Evolutionary conservation across 441 rosid genomes (phyloP).

Genomic region (Populus hybrid): DNA sequence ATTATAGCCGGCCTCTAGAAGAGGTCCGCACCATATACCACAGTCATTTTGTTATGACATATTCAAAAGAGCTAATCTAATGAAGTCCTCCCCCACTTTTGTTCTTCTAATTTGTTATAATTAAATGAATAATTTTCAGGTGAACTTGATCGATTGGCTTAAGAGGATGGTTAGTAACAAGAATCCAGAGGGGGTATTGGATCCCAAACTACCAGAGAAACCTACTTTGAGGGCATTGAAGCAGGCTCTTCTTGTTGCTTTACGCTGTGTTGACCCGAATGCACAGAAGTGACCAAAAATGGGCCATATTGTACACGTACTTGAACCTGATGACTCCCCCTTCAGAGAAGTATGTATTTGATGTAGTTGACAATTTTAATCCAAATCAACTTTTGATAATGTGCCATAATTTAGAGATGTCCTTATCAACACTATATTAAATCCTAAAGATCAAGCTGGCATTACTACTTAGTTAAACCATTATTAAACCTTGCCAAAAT

Average conservation of each 20-base stretch:
- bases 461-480: neutral
- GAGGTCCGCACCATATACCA: conserved; percentile 44
- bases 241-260: conserved; percentile 76
- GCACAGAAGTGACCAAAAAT: conserved; percentile 88
- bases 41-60: neutral
- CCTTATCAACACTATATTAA: neutral
- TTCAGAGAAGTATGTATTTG: conserved; percentile 52
- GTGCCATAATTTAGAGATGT: neutral
- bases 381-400: neutral
- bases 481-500: neutral
- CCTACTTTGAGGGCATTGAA: conserved; percentile 77
- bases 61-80: neutral
- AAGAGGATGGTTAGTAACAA: conserved; percentile 75
- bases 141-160: conserved; percentile 87
- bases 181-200: conserved; percentile 72
- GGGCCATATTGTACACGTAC: conserved; percentile 96
- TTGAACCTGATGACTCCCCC: conserved; percentile 79
- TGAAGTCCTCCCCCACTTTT: neutral
- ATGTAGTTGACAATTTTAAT: neutral
- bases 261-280: conserved; percentile 89
- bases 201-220: conserved; percentile 71
- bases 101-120: neutral
- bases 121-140: conserved; percentile 35
- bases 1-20: conserved; percentile 72
- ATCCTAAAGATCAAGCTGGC: neutral